These are phyloP conservation scores for Umbelopsis ramanniana DNA, from an alignment of 192 early-diverging fungal species.

Conservation along the genomic window DNA sequence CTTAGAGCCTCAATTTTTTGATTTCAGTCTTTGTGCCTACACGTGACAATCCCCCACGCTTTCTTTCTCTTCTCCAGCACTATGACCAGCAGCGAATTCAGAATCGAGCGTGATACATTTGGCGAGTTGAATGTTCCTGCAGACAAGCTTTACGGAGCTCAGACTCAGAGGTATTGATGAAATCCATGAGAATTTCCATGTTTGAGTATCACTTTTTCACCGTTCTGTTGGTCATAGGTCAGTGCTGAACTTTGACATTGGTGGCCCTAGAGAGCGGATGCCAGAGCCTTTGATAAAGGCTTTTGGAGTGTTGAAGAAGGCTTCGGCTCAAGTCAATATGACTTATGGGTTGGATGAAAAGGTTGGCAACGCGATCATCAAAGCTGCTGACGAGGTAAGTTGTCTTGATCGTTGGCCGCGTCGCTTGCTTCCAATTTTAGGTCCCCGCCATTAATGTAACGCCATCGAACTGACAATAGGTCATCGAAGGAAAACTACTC, in stretches of 20 bases:
- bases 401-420: background rate
- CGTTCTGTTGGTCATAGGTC: conserved; percentile 53
- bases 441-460: too few species aligned
- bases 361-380: conserved; percentile 87
- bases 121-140: conserved; percentile 93
- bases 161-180: conserved; percentile 80
- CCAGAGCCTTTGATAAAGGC: conserved; percentile 92
- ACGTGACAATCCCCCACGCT: background rate
- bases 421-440: background rate
- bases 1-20: too few species aligned
- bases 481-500: conserved; percentile 87
- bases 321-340: conserved; percentile 90
- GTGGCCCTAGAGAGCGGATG: conserved; percentile 89
- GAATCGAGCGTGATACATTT: conserved; percentile 84
- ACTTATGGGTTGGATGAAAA: conserved; percentile 77
- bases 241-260: conserved; percentile 95
- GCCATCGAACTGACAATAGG: conserved; percentile 48
- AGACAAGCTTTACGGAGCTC: conserved; percentile 95
- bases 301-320: conserved; percentile 92
- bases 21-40: background rate
- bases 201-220: background rate
- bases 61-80: background rate
- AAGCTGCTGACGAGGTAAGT: conserved; percentile 82
- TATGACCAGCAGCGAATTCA: conserved; percentile 27
- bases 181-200: background rate